These are phyloP conservation scores for Colletotrichum chrysophilum DNA, from an alignment of 2,329 filamentous ascomycete species.

Conservation along the genomic window DNA sequence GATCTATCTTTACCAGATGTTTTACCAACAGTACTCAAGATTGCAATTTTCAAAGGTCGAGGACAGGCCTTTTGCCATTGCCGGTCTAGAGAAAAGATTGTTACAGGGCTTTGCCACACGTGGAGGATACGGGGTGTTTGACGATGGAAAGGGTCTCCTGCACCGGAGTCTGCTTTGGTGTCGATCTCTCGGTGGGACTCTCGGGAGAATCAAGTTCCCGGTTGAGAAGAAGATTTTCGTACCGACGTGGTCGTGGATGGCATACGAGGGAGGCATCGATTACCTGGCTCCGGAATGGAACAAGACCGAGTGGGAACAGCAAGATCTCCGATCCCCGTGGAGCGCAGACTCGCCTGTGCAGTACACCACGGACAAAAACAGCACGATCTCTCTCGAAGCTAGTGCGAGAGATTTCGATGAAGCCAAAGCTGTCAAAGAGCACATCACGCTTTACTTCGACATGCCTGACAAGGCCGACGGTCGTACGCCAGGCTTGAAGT, in stretches of 20 bases:
- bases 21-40: not conserved
- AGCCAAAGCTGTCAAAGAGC: not conserved
- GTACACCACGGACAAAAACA: not conserved
- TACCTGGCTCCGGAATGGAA: not conserved
- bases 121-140: not conserved
- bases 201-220: not conserved
- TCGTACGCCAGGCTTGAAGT: too few relatives aligned
- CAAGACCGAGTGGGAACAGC: not conserved
- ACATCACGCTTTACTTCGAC: too few relatives aligned
- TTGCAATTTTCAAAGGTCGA: not conserved
- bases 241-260: not conserved
- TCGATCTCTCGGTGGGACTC: not conserved
- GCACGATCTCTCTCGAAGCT: not conserved
- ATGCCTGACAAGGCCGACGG: too few relatives aligned
- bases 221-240: not conserved
- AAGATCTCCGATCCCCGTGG: not conserved
- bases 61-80: not conserved
- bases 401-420: not conserved
- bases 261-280: not conserved
- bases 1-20: not conserved
- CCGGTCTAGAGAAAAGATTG: not conserved
- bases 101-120: not conserved
- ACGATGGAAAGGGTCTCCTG: not conserved
- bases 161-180: not conserved
- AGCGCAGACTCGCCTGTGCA: not conserved